phyloP scores from a whole-genome alignment of 768 basidiomycete species.

The Austroboletus eburneus region DNA sequence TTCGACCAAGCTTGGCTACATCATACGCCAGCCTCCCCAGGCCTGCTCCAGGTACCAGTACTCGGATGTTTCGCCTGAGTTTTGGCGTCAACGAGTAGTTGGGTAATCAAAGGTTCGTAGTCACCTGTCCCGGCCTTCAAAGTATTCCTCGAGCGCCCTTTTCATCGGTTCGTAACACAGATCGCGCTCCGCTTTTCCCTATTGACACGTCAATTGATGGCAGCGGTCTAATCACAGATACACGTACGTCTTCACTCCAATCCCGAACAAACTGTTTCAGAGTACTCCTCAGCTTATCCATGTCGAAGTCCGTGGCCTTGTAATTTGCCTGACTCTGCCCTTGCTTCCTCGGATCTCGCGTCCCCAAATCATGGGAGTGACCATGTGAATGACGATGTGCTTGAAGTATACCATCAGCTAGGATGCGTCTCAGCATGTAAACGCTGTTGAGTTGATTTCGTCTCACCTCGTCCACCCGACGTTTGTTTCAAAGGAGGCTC shows the following conservation, averaged over 20 bases:
- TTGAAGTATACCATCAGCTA: constrained; percentile 26
- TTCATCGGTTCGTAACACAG: constrained; percentile 79
- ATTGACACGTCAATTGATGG: not conserved
- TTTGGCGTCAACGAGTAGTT: not conserved
- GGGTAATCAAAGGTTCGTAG: not conserved
- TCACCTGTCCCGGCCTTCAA: constrained; percentile 49
- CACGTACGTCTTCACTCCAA: constrained; percentile 77
- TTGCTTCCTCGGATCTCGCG: constrained; percentile 10
- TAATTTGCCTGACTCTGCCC: constrained; percentile 27
- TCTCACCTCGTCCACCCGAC: too few species aligned
- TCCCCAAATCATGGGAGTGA: constrained; percentile 13
- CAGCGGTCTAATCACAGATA: not conserved
- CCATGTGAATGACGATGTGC: constrained; percentile 36
- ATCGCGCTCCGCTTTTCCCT: constrained; percentile 79
- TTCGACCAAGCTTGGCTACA: constrained; percentile 71
- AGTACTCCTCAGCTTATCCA: constrained; percentile 90
- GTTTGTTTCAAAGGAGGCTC: too few species aligned
- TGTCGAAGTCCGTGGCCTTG: constrained; percentile 65
- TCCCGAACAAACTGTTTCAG: constrained; percentile 91
- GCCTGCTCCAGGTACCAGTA: constrained; percentile 89
- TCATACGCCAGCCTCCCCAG: constrained; percentile 88
- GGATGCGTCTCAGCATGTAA: not conserved
- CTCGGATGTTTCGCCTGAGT: constrained; percentile 51
- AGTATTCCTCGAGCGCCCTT: constrained; percentile 64
- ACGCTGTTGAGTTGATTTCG: too few species aligned